phyloP scores from a whole-genome alignment of 2,329 filamentous ascomycete genomes.

The Cercospora zeae-maydis region DNA sequence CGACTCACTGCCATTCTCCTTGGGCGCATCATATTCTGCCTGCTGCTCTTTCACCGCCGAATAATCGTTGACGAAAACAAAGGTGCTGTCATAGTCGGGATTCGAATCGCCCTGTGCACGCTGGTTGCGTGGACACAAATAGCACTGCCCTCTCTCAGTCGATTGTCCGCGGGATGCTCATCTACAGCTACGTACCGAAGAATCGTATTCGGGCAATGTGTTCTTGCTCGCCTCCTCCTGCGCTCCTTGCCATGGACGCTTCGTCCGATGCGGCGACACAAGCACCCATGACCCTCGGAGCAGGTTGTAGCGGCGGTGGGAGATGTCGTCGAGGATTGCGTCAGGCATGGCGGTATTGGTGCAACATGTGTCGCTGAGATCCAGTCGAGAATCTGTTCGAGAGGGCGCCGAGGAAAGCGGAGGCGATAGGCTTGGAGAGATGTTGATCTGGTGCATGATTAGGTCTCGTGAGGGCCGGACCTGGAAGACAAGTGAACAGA shows the following conservation, averaged over 20 bases:
- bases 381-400: constrained; percentile 19
- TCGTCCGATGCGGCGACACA: constrained; percentile 92
- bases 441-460: constrained; percentile 30
- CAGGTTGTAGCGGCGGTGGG: constrained; percentile 89
- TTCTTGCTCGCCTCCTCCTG: constrained; percentile 48
- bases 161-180: background rate
- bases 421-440: constrained; percentile 24
- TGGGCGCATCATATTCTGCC: constrained; percentile 63
- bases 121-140: constrained; percentile 87
- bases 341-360: constrained; percentile 42
- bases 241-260: constrained; percentile 86
- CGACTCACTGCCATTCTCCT: constrained; percentile 49
- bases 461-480: background rate
- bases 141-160: constrained; percentile 59
- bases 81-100: constrained; percentile 80
- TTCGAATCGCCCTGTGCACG: constrained; percentile 84
- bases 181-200: constrained; percentile 42
- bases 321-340: constrained; percentile 80
- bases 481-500: constrained; percentile 14
- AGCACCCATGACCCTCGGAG: constrained; percentile 87
- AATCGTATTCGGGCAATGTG: constrained; percentile 72
- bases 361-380: constrained; percentile 9
- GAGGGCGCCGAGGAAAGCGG: constrained; percentile 14
- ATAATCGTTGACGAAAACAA: constrained; percentile 96
- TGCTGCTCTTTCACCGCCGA: constrained; percentile 94